Evolutionary conservation across 1,284 basidiomycete genomes (phyloP).

Genomic region (Uromyces viciae-fabae): DNA sequence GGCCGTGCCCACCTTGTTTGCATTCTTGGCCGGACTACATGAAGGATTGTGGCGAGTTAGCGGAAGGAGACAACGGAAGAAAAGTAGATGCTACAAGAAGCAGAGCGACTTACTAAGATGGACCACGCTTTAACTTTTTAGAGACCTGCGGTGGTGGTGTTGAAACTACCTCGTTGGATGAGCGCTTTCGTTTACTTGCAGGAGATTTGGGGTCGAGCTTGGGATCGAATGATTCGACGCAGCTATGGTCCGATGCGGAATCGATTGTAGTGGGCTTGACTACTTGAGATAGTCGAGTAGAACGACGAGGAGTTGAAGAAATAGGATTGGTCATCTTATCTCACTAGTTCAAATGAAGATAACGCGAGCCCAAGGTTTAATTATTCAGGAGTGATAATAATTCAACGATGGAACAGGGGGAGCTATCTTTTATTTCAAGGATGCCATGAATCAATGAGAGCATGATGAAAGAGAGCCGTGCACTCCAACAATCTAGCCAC

Average conservation of each 20-base stretch:
- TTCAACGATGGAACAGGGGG: too few species aligned
- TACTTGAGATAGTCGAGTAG: slow-evolving; percentile 18
- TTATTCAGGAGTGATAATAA: too few species aligned
- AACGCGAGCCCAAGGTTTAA: too few species aligned
- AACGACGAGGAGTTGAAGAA: slow-evolving; percentile 14
- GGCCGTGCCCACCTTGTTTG: not conserved
- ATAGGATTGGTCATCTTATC: too few species aligned
- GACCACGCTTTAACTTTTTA: not conserved
- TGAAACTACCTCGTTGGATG: not conserved
- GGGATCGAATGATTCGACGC: not conserved
- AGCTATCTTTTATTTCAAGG: too few species aligned
- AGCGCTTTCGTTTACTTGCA: slow-evolving; percentile 3
- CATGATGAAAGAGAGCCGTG: too few species aligned
- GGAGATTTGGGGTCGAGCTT: not conserved
- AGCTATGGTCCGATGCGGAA: not conserved
- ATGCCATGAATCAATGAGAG: too few species aligned
- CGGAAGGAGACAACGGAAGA: not conserved
- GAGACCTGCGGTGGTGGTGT: not conserved
- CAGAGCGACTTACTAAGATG: not conserved
- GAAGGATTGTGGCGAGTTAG: not conserved
- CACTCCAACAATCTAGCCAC: too few species aligned
- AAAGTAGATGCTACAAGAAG: not conserved
- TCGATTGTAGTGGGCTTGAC: not conserved
- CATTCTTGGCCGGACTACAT: not conserved
- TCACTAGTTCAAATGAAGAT: too few species aligned